phyloP scores from a whole-genome alignment of 106 monocot genomes.

The Allium sativum region DNA sequence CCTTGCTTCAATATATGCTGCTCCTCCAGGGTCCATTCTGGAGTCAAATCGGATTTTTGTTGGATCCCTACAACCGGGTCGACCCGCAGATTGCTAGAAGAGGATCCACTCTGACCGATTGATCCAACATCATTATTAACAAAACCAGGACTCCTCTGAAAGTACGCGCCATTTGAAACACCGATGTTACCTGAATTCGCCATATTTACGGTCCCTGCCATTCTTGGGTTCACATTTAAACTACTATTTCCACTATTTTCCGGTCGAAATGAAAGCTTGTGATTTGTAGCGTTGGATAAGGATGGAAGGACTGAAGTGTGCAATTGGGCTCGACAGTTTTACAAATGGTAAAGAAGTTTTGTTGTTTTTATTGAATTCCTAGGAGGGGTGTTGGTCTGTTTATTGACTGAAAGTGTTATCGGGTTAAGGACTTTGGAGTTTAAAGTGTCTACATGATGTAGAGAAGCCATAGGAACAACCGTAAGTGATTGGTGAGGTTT shows the following conservation, averaged over 20 bases:
- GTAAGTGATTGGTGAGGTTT: too few species aligned
- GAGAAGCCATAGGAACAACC: too few species aligned
- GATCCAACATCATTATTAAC: not conserved
- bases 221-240: not conserved
- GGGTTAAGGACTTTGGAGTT: too few species aligned
- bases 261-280: conserved; percentile 13
- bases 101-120: conserved; percentile 2
- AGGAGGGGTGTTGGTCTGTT: too few species aligned
- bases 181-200: conserved; percentile 2
- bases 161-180: not conserved
- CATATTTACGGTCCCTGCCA: too few species aligned
- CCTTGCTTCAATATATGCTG: conserved; percentile 9
- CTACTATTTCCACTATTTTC: not conserved
- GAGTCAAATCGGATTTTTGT: conserved; percentile 8
- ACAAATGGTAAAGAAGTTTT: too few species aligned
- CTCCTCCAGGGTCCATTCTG: conserved; percentile 16
- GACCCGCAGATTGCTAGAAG: not conserved
- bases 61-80: conserved; percentile 6
- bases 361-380: too few species aligned
- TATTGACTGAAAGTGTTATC: too few species aligned
- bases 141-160: not conserved
- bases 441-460: too few species aligned
- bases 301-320: too few species aligned
- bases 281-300: too few species aligned
- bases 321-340: too few species aligned